Base-by-base conservation (phyloP, 2,329 filamentous ascomycete genomes). In the Dothiorella sarmentorum region DNA sequence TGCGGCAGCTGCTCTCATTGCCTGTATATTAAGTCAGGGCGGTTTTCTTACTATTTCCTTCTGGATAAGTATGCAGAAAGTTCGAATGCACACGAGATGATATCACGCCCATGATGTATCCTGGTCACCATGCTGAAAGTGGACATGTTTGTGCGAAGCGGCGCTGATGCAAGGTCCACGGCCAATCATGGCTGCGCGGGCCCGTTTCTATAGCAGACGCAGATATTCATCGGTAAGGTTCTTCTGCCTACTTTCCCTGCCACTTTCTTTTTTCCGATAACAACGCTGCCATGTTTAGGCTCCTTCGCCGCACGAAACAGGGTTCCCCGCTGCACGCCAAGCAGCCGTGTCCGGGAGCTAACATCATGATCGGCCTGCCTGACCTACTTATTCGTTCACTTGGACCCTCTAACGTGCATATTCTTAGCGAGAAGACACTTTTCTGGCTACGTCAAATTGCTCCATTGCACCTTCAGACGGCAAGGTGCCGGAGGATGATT, bases 241-340 rank as follows among this genome's bases (percentile, higher is more conserved):
- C 49, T 10, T 40, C 29, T 40, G 10, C 33, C 22, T 18, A 4
- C 20, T 10, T 18, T 6, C 31, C 3, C 20, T n/a, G 11, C n/a
- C 49, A 53, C 49, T 35, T 53, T 53, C 49, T 53, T 15, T 6
- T 53, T 40, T 29, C 22, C 15, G 45, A 37, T n/a, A n/a, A n/a
- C n/a, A n/a, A n/a, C n/a, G n/a, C n/a, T n/a, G n/a, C n/a, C 18
- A 11, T 15, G 7, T 10, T 27, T 15, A 18, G 22, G 7, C 26
- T 20, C 5, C 26, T 29, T 17, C 9, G 20, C 17, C 15, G 22
- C 35, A 11, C n/a, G 9, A 17, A 17, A 24, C 33, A 53, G 35
- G 49, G 49, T 53, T 53, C 49, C 49, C 49, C 49, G 49, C 49
- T 22, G 49, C 24, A 7, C 24, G 43, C 43, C 43, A 45, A 45